Conservation (phyloP, 352 stramenopile species). For the Blastocystis sp. region DNA sequence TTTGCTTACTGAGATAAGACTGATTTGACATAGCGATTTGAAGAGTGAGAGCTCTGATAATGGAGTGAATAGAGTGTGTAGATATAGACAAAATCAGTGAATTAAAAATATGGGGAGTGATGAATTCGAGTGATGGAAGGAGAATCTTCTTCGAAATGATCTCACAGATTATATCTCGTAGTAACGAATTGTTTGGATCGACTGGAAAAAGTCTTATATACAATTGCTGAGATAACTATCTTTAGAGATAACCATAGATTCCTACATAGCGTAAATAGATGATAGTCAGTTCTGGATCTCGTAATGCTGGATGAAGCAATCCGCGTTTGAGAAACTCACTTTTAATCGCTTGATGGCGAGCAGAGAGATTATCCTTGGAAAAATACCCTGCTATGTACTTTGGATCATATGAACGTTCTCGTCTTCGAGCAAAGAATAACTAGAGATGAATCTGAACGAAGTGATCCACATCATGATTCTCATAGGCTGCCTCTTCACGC, state of each 20-base stretch:
- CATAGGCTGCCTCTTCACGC: slow-evolving; percentile 42
- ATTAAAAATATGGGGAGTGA: slow-evolving; percentile 29
- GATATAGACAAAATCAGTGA: neutral
- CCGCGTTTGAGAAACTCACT: neutral
- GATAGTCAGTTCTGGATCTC: slow-evolving; percentile 22
- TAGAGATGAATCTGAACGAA: neutral
- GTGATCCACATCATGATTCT: slow-evolving; percentile 13
- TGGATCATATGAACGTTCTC: slow-evolving; percentile 35
- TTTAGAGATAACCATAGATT: neutral
- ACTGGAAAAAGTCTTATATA: neutral
- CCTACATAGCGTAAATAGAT: slow-evolving; percentile 46
- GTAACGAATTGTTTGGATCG: neutral
- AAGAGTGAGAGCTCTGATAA: neutral
- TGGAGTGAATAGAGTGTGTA: neutral
- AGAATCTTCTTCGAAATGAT: neutral
- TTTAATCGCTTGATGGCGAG: slow-evolving; percentile 26
- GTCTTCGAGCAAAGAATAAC: slow-evolving; percentile 37
- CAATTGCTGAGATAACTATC: slow-evolving; percentile 48
- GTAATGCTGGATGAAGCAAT: neutral
- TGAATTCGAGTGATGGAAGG: neutral
- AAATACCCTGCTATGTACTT: slow-evolving; percentile 52
- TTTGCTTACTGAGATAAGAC: neutral
- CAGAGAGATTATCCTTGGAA: slow-evolving; percentile 1
- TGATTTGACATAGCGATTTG: slow-evolving; percentile 37
- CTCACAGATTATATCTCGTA: slow-evolving; percentile 12